phyloP scores from a whole-genome alignment of 805 yeast species.

The Ogataea parapolymorpha region DNA sequence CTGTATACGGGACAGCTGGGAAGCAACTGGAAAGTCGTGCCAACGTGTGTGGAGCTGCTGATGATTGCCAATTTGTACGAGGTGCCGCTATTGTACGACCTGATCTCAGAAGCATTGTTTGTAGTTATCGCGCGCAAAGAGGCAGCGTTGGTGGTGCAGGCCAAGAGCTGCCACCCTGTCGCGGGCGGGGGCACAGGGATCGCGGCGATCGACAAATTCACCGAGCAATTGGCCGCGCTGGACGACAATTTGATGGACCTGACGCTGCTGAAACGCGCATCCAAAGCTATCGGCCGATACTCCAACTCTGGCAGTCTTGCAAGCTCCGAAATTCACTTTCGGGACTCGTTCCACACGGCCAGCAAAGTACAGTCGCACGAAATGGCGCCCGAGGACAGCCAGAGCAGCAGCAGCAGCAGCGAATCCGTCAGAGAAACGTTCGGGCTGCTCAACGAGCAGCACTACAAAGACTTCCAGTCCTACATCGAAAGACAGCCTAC shows the following conservation, averaged over 20 bases:
- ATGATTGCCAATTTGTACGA: constrained; percentile 62
- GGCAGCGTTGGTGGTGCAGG: constrained; percentile 41
- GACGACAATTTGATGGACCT: constrained; percentile 67
- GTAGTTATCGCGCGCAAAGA: constrained; percentile 71
- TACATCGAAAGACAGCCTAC: neutral
- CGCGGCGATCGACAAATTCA: constrained; percentile 44
- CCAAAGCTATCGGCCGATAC: constrained; percentile 29
- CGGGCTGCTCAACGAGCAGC: constrained; percentile 4
- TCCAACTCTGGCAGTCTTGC: constrained; percentile 7
- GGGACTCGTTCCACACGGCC: neutral
- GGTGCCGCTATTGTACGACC: constrained; percentile 65
- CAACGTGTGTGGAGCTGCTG: constrained; percentile 64
- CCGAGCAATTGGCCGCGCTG: constrained; percentile 52
- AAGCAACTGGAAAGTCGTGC: constrained; percentile 67
- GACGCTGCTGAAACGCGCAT: constrained; percentile 47
- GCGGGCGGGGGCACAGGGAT: constrained; percentile 20
- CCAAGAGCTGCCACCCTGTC: constrained; percentile 31
- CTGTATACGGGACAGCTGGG: constrained; percentile 79
- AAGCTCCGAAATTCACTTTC: constrained; percentile 3
- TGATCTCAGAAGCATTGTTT: constrained; percentile 64
- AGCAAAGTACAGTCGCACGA: neutral
- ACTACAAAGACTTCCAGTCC: neutral
- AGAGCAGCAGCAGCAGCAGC: constrained; percentile 11
- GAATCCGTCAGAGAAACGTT: constrained; percentile 16
- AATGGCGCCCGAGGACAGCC: neutral